These are phyloP conservation scores for Petrea volubilis DNA, from an alignment of 257 asterid species.

Conservation along the genomic window DNA sequence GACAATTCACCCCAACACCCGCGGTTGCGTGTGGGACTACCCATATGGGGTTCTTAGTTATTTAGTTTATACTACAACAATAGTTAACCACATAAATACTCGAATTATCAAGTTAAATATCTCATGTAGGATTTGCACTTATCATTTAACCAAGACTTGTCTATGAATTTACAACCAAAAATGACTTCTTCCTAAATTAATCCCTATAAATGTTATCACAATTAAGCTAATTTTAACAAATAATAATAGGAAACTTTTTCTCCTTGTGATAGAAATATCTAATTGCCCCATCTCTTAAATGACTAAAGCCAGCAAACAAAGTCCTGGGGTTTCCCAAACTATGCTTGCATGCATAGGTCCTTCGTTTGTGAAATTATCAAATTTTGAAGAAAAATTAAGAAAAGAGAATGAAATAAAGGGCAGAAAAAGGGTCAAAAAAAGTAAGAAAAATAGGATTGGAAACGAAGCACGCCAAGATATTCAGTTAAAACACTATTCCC, in stretches of 20 bases:
- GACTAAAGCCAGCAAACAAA: not conserved
- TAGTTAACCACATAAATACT: no score
- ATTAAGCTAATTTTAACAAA: no score
- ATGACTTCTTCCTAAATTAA: no score
- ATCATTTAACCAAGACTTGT: no score
- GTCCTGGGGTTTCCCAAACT: not conserved
- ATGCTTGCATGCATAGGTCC: not conserved
- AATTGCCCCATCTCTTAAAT: not conserved
- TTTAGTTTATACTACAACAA: no score
- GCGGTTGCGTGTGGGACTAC: no score
- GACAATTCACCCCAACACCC: no score
- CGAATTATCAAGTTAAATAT: no score
- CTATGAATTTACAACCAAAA: no score
- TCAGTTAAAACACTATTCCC: constrained; percentile 24
- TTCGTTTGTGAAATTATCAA: not conserved
- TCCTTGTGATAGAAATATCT: not conserved
- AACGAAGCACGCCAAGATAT: constrained; percentile 44
- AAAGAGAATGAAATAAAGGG: not conserved
- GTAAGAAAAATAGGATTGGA: constrained; percentile 32
- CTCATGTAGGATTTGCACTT: no score
- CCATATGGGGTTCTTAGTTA: no score
- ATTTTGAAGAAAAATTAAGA: not conserved
- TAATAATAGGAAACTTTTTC: not conserved
- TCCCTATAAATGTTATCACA: no score
- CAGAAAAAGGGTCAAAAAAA: not conserved